Conservation (phyloP, 164 flowering plant species). For the Liquidambar formosana region DNA sequence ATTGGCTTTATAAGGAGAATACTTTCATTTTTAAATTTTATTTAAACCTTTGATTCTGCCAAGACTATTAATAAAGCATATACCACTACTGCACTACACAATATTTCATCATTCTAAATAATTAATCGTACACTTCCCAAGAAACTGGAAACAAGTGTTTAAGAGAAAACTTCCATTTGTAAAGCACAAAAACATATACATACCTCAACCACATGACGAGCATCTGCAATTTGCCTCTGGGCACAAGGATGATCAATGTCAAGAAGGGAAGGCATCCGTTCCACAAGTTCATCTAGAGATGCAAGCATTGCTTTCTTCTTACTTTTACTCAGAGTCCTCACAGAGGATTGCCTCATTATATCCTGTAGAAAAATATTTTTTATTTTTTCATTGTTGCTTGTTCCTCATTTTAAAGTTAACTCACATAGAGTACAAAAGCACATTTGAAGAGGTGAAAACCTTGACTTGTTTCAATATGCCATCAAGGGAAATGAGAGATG, state of each 20-base stretch:
- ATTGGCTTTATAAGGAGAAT: too few species aligned
- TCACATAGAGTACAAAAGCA: neutral
- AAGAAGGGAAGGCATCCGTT: slow-evolving; percentile 94
- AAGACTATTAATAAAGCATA: too few species aligned
- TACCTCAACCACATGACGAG: slow-evolving; percentile 76
- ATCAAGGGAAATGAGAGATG: slow-evolving; percentile 94
- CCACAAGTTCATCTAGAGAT: slow-evolving; percentile 76
- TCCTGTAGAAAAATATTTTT: slow-evolving; percentile 48
- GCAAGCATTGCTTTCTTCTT: slow-evolving; percentile 75
- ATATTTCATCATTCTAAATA: neutral
- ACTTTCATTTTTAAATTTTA: too few species aligned
- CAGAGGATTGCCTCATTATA: slow-evolving; percentile 67
- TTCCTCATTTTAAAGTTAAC: neutral
- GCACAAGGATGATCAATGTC: slow-evolving; percentile 98
- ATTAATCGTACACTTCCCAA: neutral
- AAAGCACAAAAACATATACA: neutral
- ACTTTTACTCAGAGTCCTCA: slow-evolving; percentile 53
- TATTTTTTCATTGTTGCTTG: neutral
- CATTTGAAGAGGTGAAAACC: slow-evolving; percentile 41
- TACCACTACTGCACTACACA: neutral
- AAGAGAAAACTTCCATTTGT: neutral
- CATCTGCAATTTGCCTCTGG: slow-evolving; percentile 76
- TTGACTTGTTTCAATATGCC: slow-evolving; percentile 89
- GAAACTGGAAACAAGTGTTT: neutral
- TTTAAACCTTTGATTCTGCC: too few species aligned